These are phyloP conservation scores for Prunus mume DNA, from an alignment of 306 rosid genomes.

Conservation along the genomic window DNA sequence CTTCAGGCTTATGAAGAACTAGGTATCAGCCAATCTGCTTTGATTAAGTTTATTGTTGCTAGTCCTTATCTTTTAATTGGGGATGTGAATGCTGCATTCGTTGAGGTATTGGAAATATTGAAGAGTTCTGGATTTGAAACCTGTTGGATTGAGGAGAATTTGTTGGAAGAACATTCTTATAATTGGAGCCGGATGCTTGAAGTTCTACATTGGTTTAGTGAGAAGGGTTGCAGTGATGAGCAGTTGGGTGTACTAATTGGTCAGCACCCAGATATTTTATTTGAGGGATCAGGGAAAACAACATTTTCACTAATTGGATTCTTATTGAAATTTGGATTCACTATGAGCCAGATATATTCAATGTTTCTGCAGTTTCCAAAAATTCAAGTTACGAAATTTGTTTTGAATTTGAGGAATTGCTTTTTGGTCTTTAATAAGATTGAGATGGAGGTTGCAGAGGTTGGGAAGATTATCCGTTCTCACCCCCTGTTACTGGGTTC, in stretches of 20 bases:
- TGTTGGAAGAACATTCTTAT: slow-evolving; percentile 42
- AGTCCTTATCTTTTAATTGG: slow-evolving; percentile 67
- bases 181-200: slow-evolving; percentile 58
- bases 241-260: slow-evolving; percentile 37
- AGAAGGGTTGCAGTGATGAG: slow-evolving; percentile 40
- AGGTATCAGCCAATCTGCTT: slow-evolving; percentile 29
- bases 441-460: slow-evolving; percentile 53
- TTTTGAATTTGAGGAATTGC: slow-evolving; percentile 53
- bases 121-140: slow-evolving; percentile 40
- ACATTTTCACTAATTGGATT: slow-evolving; percentile 52
- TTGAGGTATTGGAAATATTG: slow-evolving; percentile 52
- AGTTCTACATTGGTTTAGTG: slow-evolving; percentile 42
- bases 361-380: slow-evolving; percentile 58
- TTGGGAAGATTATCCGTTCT: slow-evolving; percentile 48
- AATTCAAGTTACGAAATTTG: slow-evolving; percentile 40
- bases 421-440: slow-evolving; percentile 46
- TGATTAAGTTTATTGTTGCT: slow-evolving; percentile 36
- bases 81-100: slow-evolving; percentile 41
- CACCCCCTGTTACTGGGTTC: slow-evolving; percentile 56
- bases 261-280: slow-evolving; percentile 45
- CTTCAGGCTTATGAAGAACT: slow-evolving; percentile 51
- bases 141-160: slow-evolving; percentile 44
- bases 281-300: slow-evolving; percentile 59
- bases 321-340: slow-evolving; percentile 58
- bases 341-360: slow-evolving; percentile 37